phyloP scores from a whole-genome alignment of 2,329 filamentous ascomycete genomes.

The Diaporthe sp. region DNA sequence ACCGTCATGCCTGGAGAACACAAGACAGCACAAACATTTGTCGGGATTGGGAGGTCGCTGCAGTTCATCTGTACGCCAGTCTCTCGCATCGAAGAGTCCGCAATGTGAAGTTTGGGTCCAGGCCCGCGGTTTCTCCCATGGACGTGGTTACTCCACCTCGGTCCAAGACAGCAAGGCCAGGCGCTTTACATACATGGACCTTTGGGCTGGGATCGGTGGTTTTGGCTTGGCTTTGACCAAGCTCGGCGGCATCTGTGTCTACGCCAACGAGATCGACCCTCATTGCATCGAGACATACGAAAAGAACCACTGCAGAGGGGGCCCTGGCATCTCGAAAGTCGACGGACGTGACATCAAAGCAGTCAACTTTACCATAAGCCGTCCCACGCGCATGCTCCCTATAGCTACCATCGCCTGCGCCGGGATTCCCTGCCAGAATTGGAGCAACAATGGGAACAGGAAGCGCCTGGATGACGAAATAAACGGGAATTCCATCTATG shows the following conservation, averaged over 20 bases:
- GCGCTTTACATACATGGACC: neutral
- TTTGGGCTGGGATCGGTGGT: neutral
- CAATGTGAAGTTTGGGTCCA: neutral
- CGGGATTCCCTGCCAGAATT: neutral
- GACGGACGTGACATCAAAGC: neutral
- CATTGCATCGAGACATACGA: neutral
- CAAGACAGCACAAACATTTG: neutral
- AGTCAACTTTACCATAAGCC: neutral
- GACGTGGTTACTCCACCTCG: neutral
- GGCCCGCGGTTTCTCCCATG: neutral
- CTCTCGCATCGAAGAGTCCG: neutral
- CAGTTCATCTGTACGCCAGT: neutral
- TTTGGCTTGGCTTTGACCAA: neutral
- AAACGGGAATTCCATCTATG: neutral
- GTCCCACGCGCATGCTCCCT: neutral
- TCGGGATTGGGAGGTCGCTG: neutral
- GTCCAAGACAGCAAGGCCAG: neutral
- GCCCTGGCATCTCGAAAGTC: neutral
- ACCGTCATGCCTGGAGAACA: neutral
- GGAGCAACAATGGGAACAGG: neutral
- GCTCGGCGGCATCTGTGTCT: neutral
- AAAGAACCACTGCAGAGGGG: neutral
- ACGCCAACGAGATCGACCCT: neutral
- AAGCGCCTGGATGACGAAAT: neutral
- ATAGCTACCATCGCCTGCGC: neutral